These are phyloP conservation scores for Gnomoniopsis sp. DNA, from an alignment of 2,329 filamentous ascomycete genomes.

Conservation along the genomic window DNA sequence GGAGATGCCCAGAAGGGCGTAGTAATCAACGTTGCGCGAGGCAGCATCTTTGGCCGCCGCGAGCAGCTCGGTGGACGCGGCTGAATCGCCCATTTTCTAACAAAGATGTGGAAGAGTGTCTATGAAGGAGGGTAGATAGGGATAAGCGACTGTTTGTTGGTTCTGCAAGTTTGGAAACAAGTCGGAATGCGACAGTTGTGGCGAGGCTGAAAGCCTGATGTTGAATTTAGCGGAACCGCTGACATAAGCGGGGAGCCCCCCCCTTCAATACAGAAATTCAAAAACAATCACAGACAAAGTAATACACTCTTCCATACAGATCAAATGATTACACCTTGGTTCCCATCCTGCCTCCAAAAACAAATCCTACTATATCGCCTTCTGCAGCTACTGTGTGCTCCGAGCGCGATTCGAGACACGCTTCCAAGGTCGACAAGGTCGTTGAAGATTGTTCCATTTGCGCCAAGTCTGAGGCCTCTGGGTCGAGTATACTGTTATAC, in stretches of 20 bases:
- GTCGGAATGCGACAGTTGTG: neutral
- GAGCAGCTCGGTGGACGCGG: constrained; percentile 43
- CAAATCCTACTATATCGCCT: no score
- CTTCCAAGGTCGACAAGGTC: no score
- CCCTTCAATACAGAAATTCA: no score
- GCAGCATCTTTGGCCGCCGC: constrained; percentile 57
- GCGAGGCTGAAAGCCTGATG: neutral
- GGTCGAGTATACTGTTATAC: no score
- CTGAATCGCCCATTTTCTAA: constrained; percentile 13
- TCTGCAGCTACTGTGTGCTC: no score
- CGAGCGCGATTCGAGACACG: no score
- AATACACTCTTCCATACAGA: no score
- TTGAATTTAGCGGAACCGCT: neutral
- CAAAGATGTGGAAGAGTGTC: neutral
- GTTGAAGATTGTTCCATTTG: no score
- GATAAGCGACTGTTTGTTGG: neutral
- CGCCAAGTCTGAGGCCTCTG: no score
- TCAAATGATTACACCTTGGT: no score
- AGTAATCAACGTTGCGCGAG: constrained; percentile 67
- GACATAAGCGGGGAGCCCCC: neutral
- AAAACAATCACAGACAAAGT: no score
- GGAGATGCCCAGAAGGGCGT: constrained; percentile 68
- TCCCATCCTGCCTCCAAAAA: no score
- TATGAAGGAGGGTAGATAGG: neutral
- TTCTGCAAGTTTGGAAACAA: neutral